These are phyloP conservation scores for Saccharomycopsis phalli DNA, from an alignment of 1,139 yeast species.

Conservation along the genomic window DNA sequence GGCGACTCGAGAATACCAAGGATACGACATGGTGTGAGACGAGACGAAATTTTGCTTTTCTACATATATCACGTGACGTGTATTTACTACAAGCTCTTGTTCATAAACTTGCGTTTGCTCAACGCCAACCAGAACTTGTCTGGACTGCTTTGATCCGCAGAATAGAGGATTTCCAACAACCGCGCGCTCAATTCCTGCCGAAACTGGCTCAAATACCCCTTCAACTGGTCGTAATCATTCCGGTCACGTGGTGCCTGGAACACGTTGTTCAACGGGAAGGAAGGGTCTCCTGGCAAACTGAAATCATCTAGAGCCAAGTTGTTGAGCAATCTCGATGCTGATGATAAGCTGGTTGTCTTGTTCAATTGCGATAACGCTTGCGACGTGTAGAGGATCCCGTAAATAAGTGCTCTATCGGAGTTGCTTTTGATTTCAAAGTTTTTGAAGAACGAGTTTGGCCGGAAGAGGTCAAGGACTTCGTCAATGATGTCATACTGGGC, in stretches of 20 bases:
- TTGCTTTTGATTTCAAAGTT: slow-evolving; percentile 96
- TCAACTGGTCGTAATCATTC: slow-evolving; percentile 67
- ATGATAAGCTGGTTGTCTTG: slow-evolving; percentile 38
- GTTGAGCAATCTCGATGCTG: slow-evolving; percentile 67
- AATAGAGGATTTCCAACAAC: slow-evolving; percentile 65
- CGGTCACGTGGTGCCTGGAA: slow-evolving; percentile 67
- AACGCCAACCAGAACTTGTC: slow-evolving; percentile 93
- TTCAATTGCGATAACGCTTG: slow-evolving; percentile 68
- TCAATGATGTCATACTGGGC: slow-evolving; percentile 87
- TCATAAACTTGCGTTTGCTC: slow-evolving; percentile 92
- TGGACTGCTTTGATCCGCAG: slow-evolving; percentile 43
- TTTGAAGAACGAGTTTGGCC: slow-evolving; percentile 93
- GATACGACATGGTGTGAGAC: slow-evolving; percentile 43
- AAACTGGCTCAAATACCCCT: slow-evolving; percentile 79
- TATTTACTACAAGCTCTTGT: slow-evolving; percentile 52
- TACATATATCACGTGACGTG: no score
- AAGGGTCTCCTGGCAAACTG: slow-evolving; percentile 89
- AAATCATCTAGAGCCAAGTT: slow-evolving; percentile 84
- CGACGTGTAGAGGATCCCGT: slow-evolving; percentile 86
- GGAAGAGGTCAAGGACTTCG: slow-evolving; percentile 80
- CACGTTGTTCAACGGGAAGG: slow-evolving; percentile 82
- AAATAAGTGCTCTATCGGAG: slow-evolving; percentile 87
- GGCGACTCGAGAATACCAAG: slow-evolving; percentile 68
- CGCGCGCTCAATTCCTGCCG: slow-evolving; percentile 89
- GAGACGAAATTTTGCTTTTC: background rate